phyloP scores from a whole-genome alignment of 176 grass and related monocot species.

The Carex kokanica region DNA sequence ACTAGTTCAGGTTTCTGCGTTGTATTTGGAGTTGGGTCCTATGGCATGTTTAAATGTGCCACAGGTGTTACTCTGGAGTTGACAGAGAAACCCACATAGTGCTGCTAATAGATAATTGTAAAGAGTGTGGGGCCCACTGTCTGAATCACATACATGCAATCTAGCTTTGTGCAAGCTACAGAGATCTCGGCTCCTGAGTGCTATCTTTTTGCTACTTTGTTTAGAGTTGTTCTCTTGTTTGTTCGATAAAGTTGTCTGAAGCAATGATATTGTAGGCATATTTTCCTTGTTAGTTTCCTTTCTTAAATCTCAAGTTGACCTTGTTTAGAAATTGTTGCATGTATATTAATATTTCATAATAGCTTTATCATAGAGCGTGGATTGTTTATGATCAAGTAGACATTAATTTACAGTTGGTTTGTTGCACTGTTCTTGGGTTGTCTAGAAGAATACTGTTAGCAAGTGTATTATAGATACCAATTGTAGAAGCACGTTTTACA shows the following conservation, averaged over 20 bases:
- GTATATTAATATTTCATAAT: constrained; percentile 1
- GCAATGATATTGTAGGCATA: background rate
- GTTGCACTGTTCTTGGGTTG: background rate
- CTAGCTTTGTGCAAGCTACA: background rate
- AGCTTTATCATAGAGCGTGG: background rate
- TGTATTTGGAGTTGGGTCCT: background rate
- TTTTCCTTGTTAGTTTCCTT: background rate
- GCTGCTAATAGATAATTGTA: background rate
- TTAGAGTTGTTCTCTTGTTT: background rate
- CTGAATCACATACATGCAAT: no score
- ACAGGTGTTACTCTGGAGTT: background rate
- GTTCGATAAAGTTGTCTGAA: background rate
- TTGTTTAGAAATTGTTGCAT: constrained; percentile 10
- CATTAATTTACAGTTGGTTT: constrained; percentile 1
- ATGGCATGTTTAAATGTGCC: constrained; percentile 9
- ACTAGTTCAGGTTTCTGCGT: background rate
- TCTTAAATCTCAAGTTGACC: background rate
- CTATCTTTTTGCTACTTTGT: background rate
- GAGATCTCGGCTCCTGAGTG: background rate
- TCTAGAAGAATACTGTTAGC: constrained; percentile 3
- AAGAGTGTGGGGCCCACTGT: background rate
- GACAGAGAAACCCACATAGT: background rate
- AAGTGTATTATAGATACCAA: background rate
- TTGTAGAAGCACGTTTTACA: background rate
- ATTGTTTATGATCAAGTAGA: background rate